phyloP scores from a whole-genome alignment of 164 flowering plant genomes.

The Echeveria elegans region DNA sequence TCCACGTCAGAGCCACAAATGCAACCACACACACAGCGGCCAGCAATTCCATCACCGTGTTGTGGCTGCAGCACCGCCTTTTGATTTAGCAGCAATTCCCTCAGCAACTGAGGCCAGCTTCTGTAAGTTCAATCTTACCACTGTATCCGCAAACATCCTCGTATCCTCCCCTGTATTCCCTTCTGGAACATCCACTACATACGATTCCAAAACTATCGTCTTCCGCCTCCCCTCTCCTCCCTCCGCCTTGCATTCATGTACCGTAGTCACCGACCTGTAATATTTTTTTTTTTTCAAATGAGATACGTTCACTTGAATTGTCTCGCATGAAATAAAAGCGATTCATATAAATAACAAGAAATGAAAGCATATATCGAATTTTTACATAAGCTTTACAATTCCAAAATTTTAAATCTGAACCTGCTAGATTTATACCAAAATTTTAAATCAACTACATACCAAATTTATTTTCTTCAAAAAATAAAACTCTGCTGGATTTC shows the following conservation, averaged over 20 bases:
- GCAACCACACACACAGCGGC: neutral
- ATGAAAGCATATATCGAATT: too few relatives aligned
- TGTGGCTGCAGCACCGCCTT: neutral
- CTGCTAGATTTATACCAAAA: too few relatives aligned
- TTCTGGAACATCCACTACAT: constrained; percentile 88
- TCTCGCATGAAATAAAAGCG: neutral
- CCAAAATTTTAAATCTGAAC: too few relatives aligned
- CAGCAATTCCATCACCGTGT: neutral
- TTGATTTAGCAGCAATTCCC: constrained; percentile 13
- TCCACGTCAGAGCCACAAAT: neutral
- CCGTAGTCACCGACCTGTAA: constrained; percentile 60
- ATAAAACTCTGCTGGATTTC: too few relatives aligned
- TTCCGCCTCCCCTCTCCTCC: constrained; percentile 33
- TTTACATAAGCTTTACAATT: too few relatives aligned
- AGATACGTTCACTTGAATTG: too few relatives aligned
- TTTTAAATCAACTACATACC: too few relatives aligned
- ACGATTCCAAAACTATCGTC: constrained; percentile 79
- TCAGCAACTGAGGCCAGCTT: constrained; percentile 71
- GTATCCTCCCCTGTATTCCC: constrained; percentile 96
- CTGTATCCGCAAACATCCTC: constrained; percentile 86
- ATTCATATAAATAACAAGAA: too few relatives aligned
- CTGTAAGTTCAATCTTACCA: constrained; percentile 81
- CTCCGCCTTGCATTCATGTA: constrained; percentile 31
- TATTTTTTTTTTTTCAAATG: neutral
- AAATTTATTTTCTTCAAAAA: too few relatives aligned